phyloP scores from a whole-genome alignment of 2,329 filamentous ascomycete species.

The Aspergillus clavatus region DNA sequence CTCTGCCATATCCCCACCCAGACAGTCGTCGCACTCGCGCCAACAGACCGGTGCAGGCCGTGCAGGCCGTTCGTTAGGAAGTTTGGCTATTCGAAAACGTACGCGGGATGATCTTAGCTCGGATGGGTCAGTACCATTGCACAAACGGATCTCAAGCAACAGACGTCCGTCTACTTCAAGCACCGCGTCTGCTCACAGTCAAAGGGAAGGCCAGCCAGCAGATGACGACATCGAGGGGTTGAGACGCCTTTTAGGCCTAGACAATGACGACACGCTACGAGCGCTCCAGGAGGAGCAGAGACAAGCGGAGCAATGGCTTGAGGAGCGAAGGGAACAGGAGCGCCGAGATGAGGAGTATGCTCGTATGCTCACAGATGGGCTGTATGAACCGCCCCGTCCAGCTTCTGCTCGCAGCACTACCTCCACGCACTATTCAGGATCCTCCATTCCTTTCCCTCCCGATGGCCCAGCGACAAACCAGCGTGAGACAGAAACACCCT shows the following conservation, averaged over 20 bases:
- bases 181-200: background rate
- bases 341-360: conserved; percentile 37
- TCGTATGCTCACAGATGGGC: conserved; percentile 32
- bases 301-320: conserved; percentile 28
- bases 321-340: conserved; percentile 30
- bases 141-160: conserved; percentile 9
- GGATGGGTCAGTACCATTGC: conserved; percentile 7
- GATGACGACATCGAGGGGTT: conserved; percentile 13
- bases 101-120: conserved; percentile 1
- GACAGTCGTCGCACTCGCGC: too few relatives aligned
- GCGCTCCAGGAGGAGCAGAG: conserved; percentile 28
- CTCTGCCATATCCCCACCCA: background rate
- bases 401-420: conserved; percentile 6
- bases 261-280: conserved; percentile 20
- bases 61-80: conserved; percentile 3
- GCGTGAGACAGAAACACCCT: background rate
- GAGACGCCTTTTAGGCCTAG: conserved; percentile 22
- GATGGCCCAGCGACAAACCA: background rate
- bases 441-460: conserved; percentile 3
- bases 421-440: conserved; percentile 4
- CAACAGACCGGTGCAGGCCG: too few relatives aligned
- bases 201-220: conserved; percentile 1
- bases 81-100: conserved; percentile 14
- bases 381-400: conserved; percentile 14
- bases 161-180: background rate